Conservation (phyloP, 257 asterid genomes). For the Gentiana macrophylla region DNA sequence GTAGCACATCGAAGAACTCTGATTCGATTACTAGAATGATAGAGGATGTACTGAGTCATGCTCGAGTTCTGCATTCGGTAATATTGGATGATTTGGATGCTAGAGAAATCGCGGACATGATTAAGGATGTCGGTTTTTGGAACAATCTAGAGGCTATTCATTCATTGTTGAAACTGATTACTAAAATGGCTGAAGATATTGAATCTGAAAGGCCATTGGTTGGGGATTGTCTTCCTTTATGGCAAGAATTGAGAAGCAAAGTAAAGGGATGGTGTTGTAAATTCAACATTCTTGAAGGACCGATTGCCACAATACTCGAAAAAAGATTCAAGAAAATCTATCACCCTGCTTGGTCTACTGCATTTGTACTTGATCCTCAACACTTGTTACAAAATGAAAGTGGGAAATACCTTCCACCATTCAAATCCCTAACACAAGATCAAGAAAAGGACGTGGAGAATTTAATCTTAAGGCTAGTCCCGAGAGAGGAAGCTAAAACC, state of each 20-base stretch:
- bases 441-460: slow-evolving; percentile 76
- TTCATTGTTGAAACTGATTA: slow-evolving; percentile 51
- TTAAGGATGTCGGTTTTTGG: slow-evolving; percentile 70
- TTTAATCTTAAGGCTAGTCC: slow-evolving; percentile 50
- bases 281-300: slow-evolving; percentile 35
- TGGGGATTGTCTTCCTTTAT: slow-evolving; percentile 79
- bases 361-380: slow-evolving; percentile 72
- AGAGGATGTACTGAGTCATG: slow-evolving; percentile 55
- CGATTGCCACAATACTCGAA: slow-evolving; percentile 49
- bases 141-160: slow-evolving; percentile 54
- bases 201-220: slow-evolving; percentile 68
- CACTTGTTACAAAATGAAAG: slow-evolving; percentile 53
- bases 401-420: slow-evolving; percentile 87
- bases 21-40: slow-evolving; percentile 44
- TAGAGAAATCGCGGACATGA: slow-evolving; percentile 37
- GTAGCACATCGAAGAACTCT: slow-evolving; percentile 35
- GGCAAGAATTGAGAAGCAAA: slow-evolving; percentile 58
- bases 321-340: slow-evolving; percentile 48
- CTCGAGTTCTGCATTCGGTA: slow-evolving; percentile 45
- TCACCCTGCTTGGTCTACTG: slow-evolving; percentile 90
- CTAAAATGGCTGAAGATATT: slow-evolving; percentile 52
- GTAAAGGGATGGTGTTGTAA: slow-evolving; percentile 63
- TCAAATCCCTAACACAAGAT: slow-evolving; percentile 56
- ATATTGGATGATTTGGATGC: slow-evolving; percentile 49
- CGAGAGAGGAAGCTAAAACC: slow-evolving; percentile 60